Base-by-base conservation (phyloP, 192 early-diverging fungal genomes). In the Phlyctochytrium arcticum region DNA sequence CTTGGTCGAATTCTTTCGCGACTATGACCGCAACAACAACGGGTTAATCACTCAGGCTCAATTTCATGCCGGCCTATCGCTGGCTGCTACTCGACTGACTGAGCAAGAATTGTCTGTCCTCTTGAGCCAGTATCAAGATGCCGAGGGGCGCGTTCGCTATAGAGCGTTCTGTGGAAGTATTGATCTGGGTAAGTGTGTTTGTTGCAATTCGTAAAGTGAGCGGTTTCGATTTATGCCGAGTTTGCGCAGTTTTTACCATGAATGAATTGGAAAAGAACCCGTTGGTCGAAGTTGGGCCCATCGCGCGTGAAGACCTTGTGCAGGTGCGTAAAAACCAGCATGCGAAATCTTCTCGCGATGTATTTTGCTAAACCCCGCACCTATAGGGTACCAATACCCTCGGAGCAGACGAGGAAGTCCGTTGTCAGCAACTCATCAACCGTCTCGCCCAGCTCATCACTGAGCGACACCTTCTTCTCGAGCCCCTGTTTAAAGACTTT, bases 21-120 rank as follows among this genome's bases (percentile, higher is more conserved):
- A 84, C 56, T 82, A 82, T 47, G 82, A 84, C 54, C 71, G 80
- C 2, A 79, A 84, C 63, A 82, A 82, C 57, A 65, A 46, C 54
- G 82, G 82, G 2, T 54, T 70, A 6, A 71, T 84, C 1, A 69
- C 82, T 6, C 57, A 80, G 48, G 42, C 57, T 12, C 80, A 79
- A 75, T 80, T 78, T 59, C 69, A 63, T 19, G 75, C 81, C 9
- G 81, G 80, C 1, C 62, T 83, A 30, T 26, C 67, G 2, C 48
- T 76, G 10, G 68, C 79, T 7, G 35, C 54, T n/a, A 8, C 78
- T 5, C 39, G 33, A 34, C 35, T 83, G 0, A 70, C 76, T 1
- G 57, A 62, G 10, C 17, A 21, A 23, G 75, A 82, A 48, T 54
- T 78, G 15, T 62, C 63, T 5, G 70, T 65, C 1, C 48, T 83